These are phyloP conservation scores for Melastoma candidum DNA, from an alignment of 441 rosid species.

Conservation along the genomic window DNA sequence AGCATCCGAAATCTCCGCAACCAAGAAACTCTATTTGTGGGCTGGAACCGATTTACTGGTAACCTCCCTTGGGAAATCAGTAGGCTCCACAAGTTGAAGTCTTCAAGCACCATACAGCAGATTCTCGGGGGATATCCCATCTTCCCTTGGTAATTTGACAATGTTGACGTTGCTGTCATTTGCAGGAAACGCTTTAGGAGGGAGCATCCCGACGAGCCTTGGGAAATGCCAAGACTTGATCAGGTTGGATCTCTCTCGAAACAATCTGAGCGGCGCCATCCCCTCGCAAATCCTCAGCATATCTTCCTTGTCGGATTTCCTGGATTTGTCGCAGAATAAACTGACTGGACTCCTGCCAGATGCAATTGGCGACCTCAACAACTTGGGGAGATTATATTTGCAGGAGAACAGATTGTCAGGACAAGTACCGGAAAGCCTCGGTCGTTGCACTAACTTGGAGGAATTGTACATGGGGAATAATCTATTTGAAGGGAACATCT, in stretches of 20 bases:
- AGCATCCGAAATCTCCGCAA: neutral
- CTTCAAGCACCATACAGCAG: neutral
- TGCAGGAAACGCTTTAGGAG: neutral
- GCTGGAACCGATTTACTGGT: neutral
- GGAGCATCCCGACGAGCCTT: neutral
- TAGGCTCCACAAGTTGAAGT: neutral
- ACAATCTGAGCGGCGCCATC: neutral
- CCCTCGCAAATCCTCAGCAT: neutral
- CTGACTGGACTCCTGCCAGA: neutral
- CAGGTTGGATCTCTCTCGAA: neutral
- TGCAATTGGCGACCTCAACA: neutral
- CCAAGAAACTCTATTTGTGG: rapidly evolving
- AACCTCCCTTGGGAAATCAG: neutral
- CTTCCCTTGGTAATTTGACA: neutral
- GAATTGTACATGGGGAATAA: too few relatives aligned
- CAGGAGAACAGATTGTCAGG: neutral
- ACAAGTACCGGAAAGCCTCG: neutral
- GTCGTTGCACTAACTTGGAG: too few relatives aligned
- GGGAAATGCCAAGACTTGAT: neutral
- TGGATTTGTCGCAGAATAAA: neutral
- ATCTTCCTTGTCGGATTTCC: neutral
- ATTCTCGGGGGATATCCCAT: neutral
- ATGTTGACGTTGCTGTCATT: neutral
- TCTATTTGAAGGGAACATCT: too few relatives aligned
- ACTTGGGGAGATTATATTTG: neutral